These are phyloP conservation scores for Chrysopogon serrulatus DNA, from an alignment of 176 grass and related monocot genomes.

Conservation along the genomic window DNA sequence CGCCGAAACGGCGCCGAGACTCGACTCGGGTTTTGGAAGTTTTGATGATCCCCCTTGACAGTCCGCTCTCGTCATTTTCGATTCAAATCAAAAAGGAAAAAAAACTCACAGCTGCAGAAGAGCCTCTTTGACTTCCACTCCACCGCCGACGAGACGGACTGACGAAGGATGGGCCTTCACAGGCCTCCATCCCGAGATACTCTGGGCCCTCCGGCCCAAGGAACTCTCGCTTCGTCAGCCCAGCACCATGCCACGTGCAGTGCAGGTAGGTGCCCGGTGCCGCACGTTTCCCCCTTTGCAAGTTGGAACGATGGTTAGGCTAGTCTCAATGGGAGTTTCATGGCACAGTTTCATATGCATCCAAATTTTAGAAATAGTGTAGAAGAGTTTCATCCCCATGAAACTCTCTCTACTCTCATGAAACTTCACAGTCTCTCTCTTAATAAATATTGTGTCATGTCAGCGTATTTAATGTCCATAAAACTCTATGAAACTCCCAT, in stretches of 20 bases:
- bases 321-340: too few relatives aligned
- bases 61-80: slow-evolving; percentile 1
- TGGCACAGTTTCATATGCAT: too few relatives aligned
- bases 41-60: too few relatives aligned
- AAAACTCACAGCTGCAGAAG: not conserved
- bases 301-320: not conserved
- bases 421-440: too few relatives aligned
- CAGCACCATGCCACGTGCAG: not conserved
- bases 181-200: not conserved
- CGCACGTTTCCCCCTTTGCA: not conserved
- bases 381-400: too few relatives aligned
- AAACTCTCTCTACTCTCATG: too few relatives aligned
- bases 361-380: too few relatives aligned
- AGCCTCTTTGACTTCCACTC: not conserved
- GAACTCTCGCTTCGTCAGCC: not conserved
- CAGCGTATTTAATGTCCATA: too few relatives aligned
- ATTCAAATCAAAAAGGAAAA: not conserved
- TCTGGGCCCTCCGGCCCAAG: not conserved
- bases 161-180: not conserved
- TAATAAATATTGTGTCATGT: too few relatives aligned
- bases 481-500: too few relatives aligned
- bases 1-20: too few relatives aligned
- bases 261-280: slow-evolving; percentile 3
- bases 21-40: too few relatives aligned
- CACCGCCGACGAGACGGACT: not conserved